phyloP scores from a whole-genome alignment of 1,284 basidiomycete genomes.

The Pisolithus thermaeus region DNA sequence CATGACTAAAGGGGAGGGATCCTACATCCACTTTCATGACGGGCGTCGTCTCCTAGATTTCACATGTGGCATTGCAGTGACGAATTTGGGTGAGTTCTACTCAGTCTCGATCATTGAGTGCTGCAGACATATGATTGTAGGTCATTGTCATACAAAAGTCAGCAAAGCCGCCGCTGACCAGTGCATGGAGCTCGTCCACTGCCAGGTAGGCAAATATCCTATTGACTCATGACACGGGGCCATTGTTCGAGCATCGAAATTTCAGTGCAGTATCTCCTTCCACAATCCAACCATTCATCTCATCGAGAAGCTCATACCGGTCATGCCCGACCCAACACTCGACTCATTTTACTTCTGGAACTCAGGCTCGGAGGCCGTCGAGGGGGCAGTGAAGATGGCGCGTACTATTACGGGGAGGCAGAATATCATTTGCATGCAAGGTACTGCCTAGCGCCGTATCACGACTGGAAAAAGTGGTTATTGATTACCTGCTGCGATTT shows the following conservation, averaged over 20 bases:
- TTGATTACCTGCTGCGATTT: conserved; percentile 5
- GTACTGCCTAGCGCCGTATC: conserved; percentile 25
- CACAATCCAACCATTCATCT: conserved; percentile 73
- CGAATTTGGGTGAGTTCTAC: conserved; percentile 57
- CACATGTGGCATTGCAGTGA: conserved; percentile 82
- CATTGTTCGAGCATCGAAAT: neutral
- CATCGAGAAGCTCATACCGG: conserved; percentile 70
- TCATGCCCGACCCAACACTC: conserved; percentile 83
- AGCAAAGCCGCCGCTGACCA: conserved; percentile 84
- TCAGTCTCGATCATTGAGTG: neutral
- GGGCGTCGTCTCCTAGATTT: conserved; percentile 77
- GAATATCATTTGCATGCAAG: conserved; percentile 90
- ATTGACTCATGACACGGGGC: neutral
- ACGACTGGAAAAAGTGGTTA: neutral
- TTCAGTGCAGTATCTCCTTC: conserved; percentile 78
- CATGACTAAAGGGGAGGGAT: conserved; percentile 73
- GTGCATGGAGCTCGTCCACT: conserved; percentile 77
- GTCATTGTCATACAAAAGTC: conserved; percentile 84
- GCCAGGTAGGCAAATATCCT: conserved; percentile 42
- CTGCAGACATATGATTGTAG: conserved; percentile 32
- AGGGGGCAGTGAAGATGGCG: conserved; percentile 80
- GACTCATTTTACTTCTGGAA: conserved; percentile 97
- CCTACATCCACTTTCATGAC: conserved; percentile 67
- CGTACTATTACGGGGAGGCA: conserved; percentile 72
- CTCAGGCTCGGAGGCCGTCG: conserved; percentile 88